Evolutionary conservation across 768 basidiomycete species (phyloP), one percentile per base, ranked within the genome.

Genomic region (Paxillus rubicundulus): DNA sequence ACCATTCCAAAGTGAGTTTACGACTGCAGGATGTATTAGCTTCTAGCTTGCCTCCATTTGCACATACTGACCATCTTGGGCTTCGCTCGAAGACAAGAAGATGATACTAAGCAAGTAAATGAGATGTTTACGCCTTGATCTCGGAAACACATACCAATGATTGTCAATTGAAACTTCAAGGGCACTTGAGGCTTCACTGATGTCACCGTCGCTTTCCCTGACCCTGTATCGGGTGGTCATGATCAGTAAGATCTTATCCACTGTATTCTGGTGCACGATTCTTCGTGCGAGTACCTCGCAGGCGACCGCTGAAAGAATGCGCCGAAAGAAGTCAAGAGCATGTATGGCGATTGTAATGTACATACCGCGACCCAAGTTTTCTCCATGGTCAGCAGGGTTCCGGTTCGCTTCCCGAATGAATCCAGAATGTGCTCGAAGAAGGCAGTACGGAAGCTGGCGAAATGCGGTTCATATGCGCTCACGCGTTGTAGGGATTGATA

Each of bases 81-180:
- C 84, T 71, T 94, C 92, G 44, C 67, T 84, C 0, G 91, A 94
- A 9, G 92, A 92, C 38, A 95, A 69, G 66, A 95, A 94, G 59
- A 90, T 88, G 6, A 83, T 79, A 58, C 90, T 92, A 47, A 6
- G 49, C 14, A 52, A 9, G 20, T 20, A 17, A 32, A 46, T 41
- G 48, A 44, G 50, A 10, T 55, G 39, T 24, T 21, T 49, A 16
- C 17, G 14, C 28, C 27, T 12, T 38, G 2, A 43, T 28, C n/a
- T 17, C 9, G 41, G 44, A 50, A 40, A 49, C 63, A 49, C 63
- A 36, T 57, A 92, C 91, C 92, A 92, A 60, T 92, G 84, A 49
- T 90, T 82, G 68, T 98, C 95, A 55, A 96, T 90, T n/a, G 95
- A 93, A 67, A 86, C 73, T 67, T 98, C 95, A 39, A 97, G 74